phyloP scores from a whole-genome alignment of 2,329 filamentous ascomycete species.

The Amauroascus niger region DNA sequence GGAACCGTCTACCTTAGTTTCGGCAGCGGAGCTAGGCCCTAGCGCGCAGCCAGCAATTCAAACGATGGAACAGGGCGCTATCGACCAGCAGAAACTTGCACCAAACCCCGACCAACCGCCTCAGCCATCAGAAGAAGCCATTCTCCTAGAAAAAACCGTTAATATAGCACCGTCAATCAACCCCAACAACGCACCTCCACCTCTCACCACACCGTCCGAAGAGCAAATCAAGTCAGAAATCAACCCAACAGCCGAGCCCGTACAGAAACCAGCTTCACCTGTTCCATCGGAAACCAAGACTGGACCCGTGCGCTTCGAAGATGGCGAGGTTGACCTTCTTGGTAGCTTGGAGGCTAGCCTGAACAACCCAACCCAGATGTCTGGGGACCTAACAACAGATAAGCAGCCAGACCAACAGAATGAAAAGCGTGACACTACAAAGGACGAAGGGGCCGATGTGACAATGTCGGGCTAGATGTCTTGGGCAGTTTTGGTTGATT shows the following conservation, averaged over 20 bases:
- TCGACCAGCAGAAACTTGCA: not conserved
- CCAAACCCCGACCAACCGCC: constrained; percentile 5
- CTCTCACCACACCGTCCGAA: not conserved
- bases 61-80: constrained; percentile 10
- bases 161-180: not conserved
- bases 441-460: not conserved
- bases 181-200: not conserved
- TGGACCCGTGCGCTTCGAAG: constrained; percentile 20
- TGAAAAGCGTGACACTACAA: not conserved
- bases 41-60: constrained; percentile 6
- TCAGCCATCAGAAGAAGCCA: constrained; percentile 8
- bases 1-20: constrained; percentile 6
- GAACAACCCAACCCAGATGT: constrained; percentile 6
- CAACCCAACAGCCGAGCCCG: not conserved
- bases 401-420: not conserved
- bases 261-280: not conserved
- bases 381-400: not conserved
- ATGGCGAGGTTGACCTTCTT: constrained; percentile 38
- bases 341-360: constrained; percentile 41
- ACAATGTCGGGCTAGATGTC: constrained; percentile 4
- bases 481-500: too few relatives aligned
- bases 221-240: not conserved
- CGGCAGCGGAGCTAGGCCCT: constrained; percentile 2
- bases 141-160: not conserved
- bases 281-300: not conserved